Conservation (phyloP, 1,284 basidiomycete species). For the Leccinum griseonigrum region DNA sequence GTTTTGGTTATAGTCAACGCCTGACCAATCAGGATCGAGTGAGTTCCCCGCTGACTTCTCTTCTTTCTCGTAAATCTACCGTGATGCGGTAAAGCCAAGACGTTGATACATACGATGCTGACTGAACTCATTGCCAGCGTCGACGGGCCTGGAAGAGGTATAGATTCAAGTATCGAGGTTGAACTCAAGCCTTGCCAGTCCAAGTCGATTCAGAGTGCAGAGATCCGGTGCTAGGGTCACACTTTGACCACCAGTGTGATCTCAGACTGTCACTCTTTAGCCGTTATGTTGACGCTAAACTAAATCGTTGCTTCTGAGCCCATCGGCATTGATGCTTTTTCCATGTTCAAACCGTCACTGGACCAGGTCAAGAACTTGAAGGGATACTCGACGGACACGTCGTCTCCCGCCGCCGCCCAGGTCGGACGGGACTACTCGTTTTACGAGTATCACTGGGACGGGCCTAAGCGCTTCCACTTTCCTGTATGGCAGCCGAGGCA, state of each 20-base stretch:
- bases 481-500: constrained; percentile 29
- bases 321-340: not conserved
- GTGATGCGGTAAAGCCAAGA: too few species aligned
- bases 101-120: too few species aligned
- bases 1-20: too few species aligned
- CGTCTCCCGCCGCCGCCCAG: not conserved
- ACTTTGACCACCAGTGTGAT: not conserved
- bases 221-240: not conserved
- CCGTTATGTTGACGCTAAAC: not conserved
- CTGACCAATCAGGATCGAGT: too few species aligned
- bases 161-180: not conserved
- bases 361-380: not conserved
- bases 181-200: not conserved
- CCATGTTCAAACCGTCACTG: not conserved
- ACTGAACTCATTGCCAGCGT: not conserved
- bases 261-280: not conserved
- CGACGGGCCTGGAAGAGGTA: not conserved
- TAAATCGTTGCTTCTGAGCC: not conserved
- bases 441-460: constrained; percentile 28
- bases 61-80: too few species aligned
- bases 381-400: not conserved
- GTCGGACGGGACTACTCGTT: constrained; percentile 12
- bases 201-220: not conserved
- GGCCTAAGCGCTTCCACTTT: constrained; percentile 22
- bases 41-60: too few species aligned